phyloP scores from a whole-genome alignment of 345 rosid species.

The Eucalyptus erythrocorys region DNA sequence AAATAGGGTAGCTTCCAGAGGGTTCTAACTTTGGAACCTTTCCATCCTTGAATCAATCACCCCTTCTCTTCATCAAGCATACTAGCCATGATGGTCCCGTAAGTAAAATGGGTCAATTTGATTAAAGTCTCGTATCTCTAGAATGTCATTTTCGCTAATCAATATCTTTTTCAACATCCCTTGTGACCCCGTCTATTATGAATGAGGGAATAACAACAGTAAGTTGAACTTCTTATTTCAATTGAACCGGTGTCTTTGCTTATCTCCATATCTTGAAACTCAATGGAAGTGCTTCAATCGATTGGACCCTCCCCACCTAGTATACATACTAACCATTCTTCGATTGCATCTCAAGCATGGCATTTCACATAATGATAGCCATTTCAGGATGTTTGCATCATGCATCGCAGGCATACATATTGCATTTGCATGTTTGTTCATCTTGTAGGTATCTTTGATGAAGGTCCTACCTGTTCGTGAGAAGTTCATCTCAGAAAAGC shows the following conservation, averaged over 20 bases:
- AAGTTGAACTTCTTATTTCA: not conserved
- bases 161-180: not conserved
- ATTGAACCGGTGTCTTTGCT: not conserved
- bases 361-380: no score
- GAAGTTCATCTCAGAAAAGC: no score
- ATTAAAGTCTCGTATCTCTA: not conserved
- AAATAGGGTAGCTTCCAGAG: accelerated
- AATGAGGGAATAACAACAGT: not conserved
- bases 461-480: no score
- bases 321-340: no score
- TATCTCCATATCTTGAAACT: not conserved
- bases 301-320: not conserved
- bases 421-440: no score
- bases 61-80: no score
- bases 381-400: no score
- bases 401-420: no score
- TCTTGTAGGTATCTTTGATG: no score
- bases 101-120: not conserved
- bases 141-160: not conserved
- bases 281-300: not conserved
- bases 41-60: no score
- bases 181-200: not conserved
- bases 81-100: not conserved
- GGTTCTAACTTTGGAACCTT: no score
- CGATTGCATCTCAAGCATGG: no score